These are phyloP conservation scores for Diaporthe ampelina DNA, from an alignment of 2,329 filamentous ascomycete species.

Conservation along the genomic window DNA sequence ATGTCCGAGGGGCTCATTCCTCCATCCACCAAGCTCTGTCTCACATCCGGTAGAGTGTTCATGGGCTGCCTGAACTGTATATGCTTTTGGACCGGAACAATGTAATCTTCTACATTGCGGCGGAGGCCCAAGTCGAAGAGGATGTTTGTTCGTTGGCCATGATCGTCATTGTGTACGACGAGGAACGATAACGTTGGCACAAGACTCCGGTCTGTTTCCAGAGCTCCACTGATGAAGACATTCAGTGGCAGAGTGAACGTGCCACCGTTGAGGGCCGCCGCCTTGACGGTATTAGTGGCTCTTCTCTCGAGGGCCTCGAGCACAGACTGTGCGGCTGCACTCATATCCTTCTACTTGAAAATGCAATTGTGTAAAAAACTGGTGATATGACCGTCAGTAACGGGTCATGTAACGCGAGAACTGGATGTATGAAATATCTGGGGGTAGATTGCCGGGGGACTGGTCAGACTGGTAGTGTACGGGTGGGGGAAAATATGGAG, in stretches of 20 bases:
- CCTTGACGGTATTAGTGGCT: constrained; percentile 45
- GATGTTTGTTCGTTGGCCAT: constrained; percentile 52
- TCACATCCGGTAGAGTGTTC: constrained; percentile 59
- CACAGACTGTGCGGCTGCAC: constrained; percentile 5
- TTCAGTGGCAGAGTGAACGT: constrained; percentile 61
- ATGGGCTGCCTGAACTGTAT: constrained; percentile 60
- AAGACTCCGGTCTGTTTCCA: constrained; percentile 57
- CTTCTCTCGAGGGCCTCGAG: constrained; percentile 27
- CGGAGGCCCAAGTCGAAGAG: constrained; percentile 69
- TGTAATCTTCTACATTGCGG: constrained; percentile 59
- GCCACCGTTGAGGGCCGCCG: constrained; percentile 56
- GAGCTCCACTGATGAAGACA: constrained; percentile 60
- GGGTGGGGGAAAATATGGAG: constrained; percentile 3
- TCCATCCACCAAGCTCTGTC: constrained; percentile 51
- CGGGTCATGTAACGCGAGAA: too few species aligned
- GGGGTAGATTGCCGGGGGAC: neutral
- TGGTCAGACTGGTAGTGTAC: neutral
- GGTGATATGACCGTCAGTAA: neutral
- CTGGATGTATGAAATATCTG: neutral
- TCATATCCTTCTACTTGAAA: constrained; percentile 18
- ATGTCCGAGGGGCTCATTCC: constrained; percentile 44
- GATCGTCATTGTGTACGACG: constrained; percentile 57
- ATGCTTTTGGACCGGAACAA: constrained; percentile 58
- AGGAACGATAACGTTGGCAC: constrained; percentile 69
- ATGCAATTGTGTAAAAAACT: fast-evolving